Evolutionary conservation across 768 basidiomycete genomes (phyloP).

Genomic region (Termitomyces sp.): DNA sequence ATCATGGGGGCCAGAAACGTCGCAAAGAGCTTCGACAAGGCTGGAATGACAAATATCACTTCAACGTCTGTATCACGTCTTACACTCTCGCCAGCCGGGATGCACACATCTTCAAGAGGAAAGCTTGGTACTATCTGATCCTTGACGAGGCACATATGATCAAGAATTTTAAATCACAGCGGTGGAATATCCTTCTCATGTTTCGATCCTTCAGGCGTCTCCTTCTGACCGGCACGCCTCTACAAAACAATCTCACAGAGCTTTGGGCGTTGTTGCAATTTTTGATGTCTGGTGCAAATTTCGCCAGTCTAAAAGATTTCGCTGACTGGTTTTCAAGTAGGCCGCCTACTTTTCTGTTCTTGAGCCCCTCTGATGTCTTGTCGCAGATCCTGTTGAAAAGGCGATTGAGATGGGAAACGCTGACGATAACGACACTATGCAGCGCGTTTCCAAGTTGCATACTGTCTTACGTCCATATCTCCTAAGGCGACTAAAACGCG

Average conservation of each 20-base stretch:
- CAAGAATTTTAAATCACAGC: constrained; percentile 92
- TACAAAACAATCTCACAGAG: constrained; percentile 95
- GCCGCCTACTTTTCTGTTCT: constrained; percentile 23
- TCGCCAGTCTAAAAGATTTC: constrained; percentile 91
- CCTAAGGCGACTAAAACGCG: constrained; percentile 92
- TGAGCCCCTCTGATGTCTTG: neutral
- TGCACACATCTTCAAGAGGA: constrained; percentile 87
- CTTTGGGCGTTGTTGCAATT: constrained; percentile 95
- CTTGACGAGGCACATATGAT: constrained; percentile 97
- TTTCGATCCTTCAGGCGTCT: constrained; percentile 84
- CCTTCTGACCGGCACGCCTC: constrained; percentile 90
- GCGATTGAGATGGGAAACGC: constrained; percentile 82
- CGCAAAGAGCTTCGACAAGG: constrained; percentile 87
- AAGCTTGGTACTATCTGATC: constrained; percentile 94
- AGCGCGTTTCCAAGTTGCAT: constrained; percentile 84
- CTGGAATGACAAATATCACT: constrained; percentile 84
- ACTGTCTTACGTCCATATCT: constrained; percentile 94
- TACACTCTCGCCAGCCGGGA: constrained; percentile 92
- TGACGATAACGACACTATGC: constrained; percentile 78
- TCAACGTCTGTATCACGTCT: constrained; percentile 94
- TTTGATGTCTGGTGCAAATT: constrained; percentile 82
- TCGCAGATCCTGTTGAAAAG: constrained; percentile 83
- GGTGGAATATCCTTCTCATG: constrained; percentile 89
- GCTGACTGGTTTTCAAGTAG: constrained; percentile 95
- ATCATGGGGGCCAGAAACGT: constrained; percentile 86